Percentiles rank a stretch among this genome's conserved stretches.
phyloP scores from a whole-genome alignment of 495 filamentous ascomycete species.

The Sphaerosporella brunnea region DNA sequence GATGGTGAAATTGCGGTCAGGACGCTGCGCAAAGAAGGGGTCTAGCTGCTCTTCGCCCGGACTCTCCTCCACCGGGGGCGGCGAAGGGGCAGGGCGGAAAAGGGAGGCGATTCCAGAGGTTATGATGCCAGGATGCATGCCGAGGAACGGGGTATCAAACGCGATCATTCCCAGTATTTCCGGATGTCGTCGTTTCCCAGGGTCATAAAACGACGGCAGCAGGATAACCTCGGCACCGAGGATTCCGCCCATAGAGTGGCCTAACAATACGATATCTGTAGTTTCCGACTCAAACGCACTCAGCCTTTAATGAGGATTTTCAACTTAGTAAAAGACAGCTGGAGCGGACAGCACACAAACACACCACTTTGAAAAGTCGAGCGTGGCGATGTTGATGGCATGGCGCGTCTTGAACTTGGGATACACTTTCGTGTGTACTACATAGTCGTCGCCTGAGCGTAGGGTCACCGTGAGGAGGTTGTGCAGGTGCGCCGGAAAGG shows the following conservation, averaged over 20 bases:
- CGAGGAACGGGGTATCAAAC: slow-evolving; percentile 73
- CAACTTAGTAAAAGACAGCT: background rate
- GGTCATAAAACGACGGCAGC: slow-evolving; percentile 29
- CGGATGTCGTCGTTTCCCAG: slow-evolving; percentile 34
- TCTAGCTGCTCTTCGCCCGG: slow-evolving; percentile 9
- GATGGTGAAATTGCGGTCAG: slow-evolving; percentile 19
- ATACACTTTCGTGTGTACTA: slow-evolving; percentile 80
- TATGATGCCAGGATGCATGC: slow-evolving; percentile 77
- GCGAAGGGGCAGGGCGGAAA: slow-evolving; percentile 42
- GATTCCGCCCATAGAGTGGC: slow-evolving; percentile 83
- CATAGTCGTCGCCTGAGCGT: slow-evolving; percentile 32
- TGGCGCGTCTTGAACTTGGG: slow-evolving; percentile 75
- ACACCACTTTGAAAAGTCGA: slow-evolving; percentile 69
- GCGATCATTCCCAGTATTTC: slow-evolving; percentile 64
- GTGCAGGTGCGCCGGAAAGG: slow-evolving; percentile 78
- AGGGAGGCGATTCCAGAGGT: slow-evolving; percentile 59
- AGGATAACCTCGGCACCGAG: slow-evolving; percentile 64
- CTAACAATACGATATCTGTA: slow-evolving; percentile 68
- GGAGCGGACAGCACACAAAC: slow-evolving; percentile 8
- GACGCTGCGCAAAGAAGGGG: slow-evolving; percentile 12
- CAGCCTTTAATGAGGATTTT: slow-evolving; percentile 35
- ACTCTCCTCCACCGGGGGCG: slow-evolving; percentile 2
- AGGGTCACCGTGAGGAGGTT: slow-evolving; percentile 50
- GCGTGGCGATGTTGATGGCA: slow-evolving; percentile 50
- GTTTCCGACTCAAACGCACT: slow-evolving; percentile 53